These are phyloP conservation scores for Pinus albicaulis DNA, from an alignment of 75 land plant genomes.

Conservation along the genomic window DNA sequence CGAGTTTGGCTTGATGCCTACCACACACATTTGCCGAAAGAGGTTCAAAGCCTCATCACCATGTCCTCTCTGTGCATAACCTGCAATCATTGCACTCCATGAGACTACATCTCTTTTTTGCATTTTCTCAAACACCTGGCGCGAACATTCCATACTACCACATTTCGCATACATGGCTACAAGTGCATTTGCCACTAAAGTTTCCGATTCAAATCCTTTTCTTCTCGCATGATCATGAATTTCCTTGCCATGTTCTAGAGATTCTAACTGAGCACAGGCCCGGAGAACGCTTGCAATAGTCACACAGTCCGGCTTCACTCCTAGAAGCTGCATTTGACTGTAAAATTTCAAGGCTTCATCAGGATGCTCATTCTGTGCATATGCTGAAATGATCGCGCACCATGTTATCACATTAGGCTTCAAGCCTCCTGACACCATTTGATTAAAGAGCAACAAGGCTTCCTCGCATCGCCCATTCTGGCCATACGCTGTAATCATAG, in stretches of 20 bases:
- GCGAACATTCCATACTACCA: slow-evolving; percentile 9
- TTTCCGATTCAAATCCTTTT: slow-evolving; percentile 23
- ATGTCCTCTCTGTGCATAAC: slow-evolving; percentile 4
- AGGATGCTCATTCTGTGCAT: slow-evolving; percentile 8
- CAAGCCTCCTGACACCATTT: slow-evolving; percentile 2
- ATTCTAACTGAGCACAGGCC: slow-evolving; percentile 17
- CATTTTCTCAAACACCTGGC: slow-evolving; percentile 25
- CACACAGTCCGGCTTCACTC: slow-evolving; percentile 14
- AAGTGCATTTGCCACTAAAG: slow-evolving; percentile 15
- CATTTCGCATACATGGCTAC: slow-evolving; percentile 20
- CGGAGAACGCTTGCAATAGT: slow-evolving; percentile 22
- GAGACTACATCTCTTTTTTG: slow-evolving; percentile 18
- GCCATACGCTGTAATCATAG: slow-evolving; percentile 12
- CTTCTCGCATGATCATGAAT: slow-evolving; percentile 36
- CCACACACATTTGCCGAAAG: not conserved
- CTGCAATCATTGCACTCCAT: slow-evolving; percentile 26
- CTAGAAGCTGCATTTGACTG: slow-evolving; percentile 7
- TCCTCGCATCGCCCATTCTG: not conserved
- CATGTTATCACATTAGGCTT: slow-evolving; percentile 10
- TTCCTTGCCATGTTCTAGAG: slow-evolving; percentile 26
- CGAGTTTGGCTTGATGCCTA: not conserved
- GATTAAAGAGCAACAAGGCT: not conserved
- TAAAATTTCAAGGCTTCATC: slow-evolving; percentile 9
- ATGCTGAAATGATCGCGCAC: slow-evolving; percentile 10
- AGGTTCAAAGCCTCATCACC: not conserved